Conservation (phyloP, 192 early-diverging fungal genomes). For the Entomortierella chlamydospora region DNA sequence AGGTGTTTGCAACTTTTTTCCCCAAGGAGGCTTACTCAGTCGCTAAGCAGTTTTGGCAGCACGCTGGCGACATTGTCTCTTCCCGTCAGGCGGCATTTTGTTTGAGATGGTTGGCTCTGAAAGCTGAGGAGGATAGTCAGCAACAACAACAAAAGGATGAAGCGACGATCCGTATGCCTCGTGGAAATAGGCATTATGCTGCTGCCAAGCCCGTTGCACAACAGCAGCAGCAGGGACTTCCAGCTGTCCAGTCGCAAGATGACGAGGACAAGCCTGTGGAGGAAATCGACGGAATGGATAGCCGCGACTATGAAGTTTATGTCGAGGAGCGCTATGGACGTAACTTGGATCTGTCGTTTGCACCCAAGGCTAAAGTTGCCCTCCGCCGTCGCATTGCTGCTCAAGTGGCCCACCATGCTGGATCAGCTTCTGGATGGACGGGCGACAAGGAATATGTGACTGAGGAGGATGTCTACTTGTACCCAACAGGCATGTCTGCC, state of each 20-base stretch:
- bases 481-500: slow-evolving; percentile 92
- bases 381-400: slow-evolving; percentile 85
- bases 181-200: slow-evolving; percentile 38
- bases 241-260: slow-evolving; percentile 19
- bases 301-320: slow-evolving; percentile 72
- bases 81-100: slow-evolving; percentile 89
- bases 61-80: slow-evolving; percentile 89
- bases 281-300: slow-evolving; percentile 44
- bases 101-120: slow-evolving; percentile 70
- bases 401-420: slow-evolving; percentile 51
- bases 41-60: slow-evolving; percentile 98
- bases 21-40: slow-evolving; percentile 71
- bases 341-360: slow-evolving; percentile 79
- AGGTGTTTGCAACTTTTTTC: slow-evolving; percentile 80
- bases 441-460: slow-evolving; percentile 70
- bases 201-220: slow-evolving; percentile 5
- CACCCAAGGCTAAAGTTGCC: slow-evolving; percentile 77
- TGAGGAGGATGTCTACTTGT: slow-evolving; percentile 88
- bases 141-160: slow-evolving; percentile 15
- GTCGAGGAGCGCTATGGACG: slow-evolving; percentile 96
- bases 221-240: slow-evolving; percentile 1
- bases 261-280: slow-evolving; percentile 36
- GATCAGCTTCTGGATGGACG: slow-evolving; percentile 32
- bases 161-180: slow-evolving; percentile 36
- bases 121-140: slow-evolving; percentile 60